Base-by-base conservation (phyloP, 2,329 filamentous ascomycete species). In the Colletotrichum paranaense region DNA sequence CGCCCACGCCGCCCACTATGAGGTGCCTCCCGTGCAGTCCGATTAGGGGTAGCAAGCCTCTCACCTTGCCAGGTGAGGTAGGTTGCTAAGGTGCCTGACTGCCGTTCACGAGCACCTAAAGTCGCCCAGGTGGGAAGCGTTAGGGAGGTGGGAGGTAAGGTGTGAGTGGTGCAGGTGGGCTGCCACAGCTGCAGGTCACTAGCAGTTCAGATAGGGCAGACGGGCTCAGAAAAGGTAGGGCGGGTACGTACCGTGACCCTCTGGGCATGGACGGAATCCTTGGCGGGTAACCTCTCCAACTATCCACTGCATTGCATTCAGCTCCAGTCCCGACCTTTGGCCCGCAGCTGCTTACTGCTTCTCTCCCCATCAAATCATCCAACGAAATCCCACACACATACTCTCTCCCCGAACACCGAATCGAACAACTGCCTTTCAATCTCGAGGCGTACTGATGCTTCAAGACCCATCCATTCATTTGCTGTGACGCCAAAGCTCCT, bases 241-340 rank as follows among this genome's bases (percentile, higher is more conserved):
- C 1, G 12, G 65, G 66, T 73, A 73, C 70, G 70, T 73, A 72
- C 69, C 59, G 14, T 9, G 69, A 69, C 59, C 66, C 69, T 72
- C 59, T 35, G 58, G 52, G 46, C 28, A 35, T 68, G 22, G 69
- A 55, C 62, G 62, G 32, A 28, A 24, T 32, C 55, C 64, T 72
- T 55, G 53, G 70, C 70, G 70, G 66, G 69, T 69, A 69, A 72
- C 70, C 70, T 72, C 70, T 72, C 70, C 70, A 64, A 69, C 70
- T 69, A 72, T 73, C 71, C 71, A 73, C 71, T 70, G 24, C 16
- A 49, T 60, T 71, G 71, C 67, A 64, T 73, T 71, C 67, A 71
- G 67, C 71, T 73, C 67, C 67, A 73, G 67, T 70, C 70, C 67
- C 60, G 38, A 62, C 56, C 19, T 73, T 38, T 64, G 57, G 42